phyloP scores from a whole-genome alignment of 2,329 filamentous ascomycete species.

The Thermothelomyces thermophilus region DNA sequence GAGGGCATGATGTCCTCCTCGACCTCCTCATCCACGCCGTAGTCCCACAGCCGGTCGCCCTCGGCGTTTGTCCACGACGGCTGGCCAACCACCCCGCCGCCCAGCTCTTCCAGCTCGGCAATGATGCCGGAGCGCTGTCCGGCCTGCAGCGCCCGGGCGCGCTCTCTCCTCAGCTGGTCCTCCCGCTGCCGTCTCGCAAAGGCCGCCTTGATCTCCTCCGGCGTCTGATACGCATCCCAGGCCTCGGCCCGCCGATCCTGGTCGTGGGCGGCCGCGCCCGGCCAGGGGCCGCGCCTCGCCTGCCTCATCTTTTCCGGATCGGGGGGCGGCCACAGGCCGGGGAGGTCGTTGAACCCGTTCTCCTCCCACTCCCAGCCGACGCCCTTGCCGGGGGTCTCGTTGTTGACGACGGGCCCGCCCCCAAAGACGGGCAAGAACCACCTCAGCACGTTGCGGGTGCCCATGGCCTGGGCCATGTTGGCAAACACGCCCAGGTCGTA shows the following conservation, averaged over 20 bases:
- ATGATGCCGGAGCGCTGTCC: constrained; percentile 34
- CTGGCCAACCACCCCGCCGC: constrained; percentile 40
- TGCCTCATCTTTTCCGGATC: constrained; percentile 55
- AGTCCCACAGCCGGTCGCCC: constrained; percentile 67
- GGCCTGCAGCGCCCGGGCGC: constrained; percentile 24
- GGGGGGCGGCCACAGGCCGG: constrained; percentile 55
- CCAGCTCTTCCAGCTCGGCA: constrained; percentile 46
- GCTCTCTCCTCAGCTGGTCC: constrained; percentile 33
- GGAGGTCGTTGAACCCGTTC: constrained; percentile 66
- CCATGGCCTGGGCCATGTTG: constrained; percentile 73
- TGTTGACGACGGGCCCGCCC: constrained; percentile 39
- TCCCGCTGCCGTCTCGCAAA: constrained; percentile 45
- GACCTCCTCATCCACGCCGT: constrained; percentile 70
- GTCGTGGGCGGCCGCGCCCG: constrained; percentile 27
- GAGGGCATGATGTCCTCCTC: constrained; percentile 36
- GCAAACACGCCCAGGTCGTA: constrained; percentile 71
- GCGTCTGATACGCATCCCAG: constrained; percentile 28
- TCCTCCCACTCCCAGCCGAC: constrained; percentile 59
- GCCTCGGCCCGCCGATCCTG: background rate
- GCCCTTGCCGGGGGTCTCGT: constrained; percentile 34
- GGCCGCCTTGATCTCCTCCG: constrained; percentile 42
- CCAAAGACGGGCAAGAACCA: constrained; percentile 64
- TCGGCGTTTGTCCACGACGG: constrained; percentile 67
- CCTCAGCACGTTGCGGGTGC: constrained; percentile 53
- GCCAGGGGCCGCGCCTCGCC: constrained; percentile 34